Evolutionary conservation across 176 grass and related monocot species (phyloP).

Genomic region (Poa annua): DNA sequence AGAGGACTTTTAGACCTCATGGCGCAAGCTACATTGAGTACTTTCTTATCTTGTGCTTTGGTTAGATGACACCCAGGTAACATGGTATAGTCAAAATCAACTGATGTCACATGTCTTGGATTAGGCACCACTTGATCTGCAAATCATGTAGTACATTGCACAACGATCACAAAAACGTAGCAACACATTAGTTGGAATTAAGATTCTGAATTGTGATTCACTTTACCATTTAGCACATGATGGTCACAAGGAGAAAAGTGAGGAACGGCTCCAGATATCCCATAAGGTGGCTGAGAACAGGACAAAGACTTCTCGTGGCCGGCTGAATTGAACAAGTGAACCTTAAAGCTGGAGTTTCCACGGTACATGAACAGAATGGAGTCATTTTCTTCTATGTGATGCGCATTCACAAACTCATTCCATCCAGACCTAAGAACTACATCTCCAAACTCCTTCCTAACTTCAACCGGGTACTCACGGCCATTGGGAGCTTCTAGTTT

Average conservation of each 20-base stretch:
- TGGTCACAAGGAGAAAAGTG: background rate
- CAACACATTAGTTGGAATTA: background rate
- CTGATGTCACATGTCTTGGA: background rate
- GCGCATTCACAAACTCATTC: slow-evolving; percentile 10
- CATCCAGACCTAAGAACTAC: slow-evolving; percentile 45
- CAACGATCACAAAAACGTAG: background rate
- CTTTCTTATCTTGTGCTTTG: background rate
- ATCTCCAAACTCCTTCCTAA: background rate
- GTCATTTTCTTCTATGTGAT: slow-evolving; percentile 28
- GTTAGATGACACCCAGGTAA: background rate
- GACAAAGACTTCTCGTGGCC: background rate
- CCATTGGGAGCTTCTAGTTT: slow-evolving; percentile 37
- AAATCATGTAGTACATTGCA: background rate
- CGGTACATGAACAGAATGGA: slow-evolving; percentile 38
- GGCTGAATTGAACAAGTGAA: slow-evolving; percentile 10
- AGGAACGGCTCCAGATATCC: background rate
- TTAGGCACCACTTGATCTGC: slow-evolving; percentile 1
- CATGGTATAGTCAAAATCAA: background rate
- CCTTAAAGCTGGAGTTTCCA: slow-evolving; percentile 33
- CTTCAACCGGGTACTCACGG: too few species aligned
- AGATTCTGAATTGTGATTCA: background rate
- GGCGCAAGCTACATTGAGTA: background rate
- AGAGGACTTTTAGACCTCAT: slow-evolving; percentile 2
- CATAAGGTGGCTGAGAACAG: background rate
- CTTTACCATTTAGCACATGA: background rate